Evolutionary conservation across 495 filamentous ascomycete genomes (phyloP).

Genomic region (Extremus antarcticus): DNA sequence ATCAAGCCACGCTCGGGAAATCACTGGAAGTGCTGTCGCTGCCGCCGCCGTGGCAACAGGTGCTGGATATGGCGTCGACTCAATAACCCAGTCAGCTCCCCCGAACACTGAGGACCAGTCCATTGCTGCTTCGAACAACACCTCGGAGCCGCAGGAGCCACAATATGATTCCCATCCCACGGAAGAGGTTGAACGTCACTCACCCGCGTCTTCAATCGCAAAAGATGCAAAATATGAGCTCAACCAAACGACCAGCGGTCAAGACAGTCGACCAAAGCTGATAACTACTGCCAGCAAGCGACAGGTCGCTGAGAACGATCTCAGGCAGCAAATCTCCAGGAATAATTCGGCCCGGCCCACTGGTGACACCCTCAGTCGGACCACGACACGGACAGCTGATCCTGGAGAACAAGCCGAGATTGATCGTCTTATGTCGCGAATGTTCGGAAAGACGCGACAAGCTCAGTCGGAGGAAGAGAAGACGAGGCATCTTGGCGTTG

Average conservation of each 20-base stretch:
- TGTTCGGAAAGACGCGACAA: constrained; percentile 52
- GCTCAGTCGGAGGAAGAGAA: constrained; percentile 57
- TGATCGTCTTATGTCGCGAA: constrained; percentile 48
- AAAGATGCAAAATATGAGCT: too few relatives aligned
- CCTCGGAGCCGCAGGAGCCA: background rate
- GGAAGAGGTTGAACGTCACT: constrained; percentile 1
- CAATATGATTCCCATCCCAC: background rate
- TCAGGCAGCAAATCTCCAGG: constrained; percentile 41
- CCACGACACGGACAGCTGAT: constrained; percentile 20
- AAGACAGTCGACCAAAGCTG: background rate
- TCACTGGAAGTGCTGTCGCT: background rate
- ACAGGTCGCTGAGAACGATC: constrained; percentile 38
- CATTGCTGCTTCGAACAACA: background rate
- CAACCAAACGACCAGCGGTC: background rate
- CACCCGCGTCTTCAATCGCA: background rate
- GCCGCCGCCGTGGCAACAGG: background rate
- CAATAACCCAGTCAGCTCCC: background rate
- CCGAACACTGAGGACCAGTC: background rate
- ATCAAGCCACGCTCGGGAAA: background rate
- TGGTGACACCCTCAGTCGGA: constrained; percentile 1
- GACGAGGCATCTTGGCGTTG: constrained; percentile 30
- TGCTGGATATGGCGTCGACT: background rate
- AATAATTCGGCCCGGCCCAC: constrained; percentile 31
- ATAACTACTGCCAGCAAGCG: constrained; percentile 1
- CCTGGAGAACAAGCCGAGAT: constrained; percentile 47